phyloP scores from a whole-genome alignment of 768 basidiomycete genomes.

The Mycena filopes region DNA sequence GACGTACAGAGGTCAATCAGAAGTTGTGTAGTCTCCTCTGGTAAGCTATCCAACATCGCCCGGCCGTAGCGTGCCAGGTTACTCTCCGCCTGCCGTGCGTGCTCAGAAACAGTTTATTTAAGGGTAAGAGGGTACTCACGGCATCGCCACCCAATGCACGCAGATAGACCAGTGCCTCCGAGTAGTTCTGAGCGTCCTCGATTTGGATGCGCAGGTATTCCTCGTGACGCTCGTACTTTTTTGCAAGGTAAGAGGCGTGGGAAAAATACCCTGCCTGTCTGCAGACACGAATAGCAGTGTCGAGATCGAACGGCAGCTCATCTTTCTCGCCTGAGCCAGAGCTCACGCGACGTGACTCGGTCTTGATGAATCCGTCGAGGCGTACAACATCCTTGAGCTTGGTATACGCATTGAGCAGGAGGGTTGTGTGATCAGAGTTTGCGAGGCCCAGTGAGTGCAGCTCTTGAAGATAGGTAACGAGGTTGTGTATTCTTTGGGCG shows the following conservation, averaged over 20 bases:
- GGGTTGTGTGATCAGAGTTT: conserved; percentile 95
- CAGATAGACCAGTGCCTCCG: conserved; percentile 85
- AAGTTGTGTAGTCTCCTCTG: conserved; percentile 89
- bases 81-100: conserved; percentile 72
- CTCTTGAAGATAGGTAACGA: conserved; percentile 96
- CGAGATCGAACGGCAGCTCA: conserved; percentile 95
- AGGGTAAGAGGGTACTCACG: conserved; percentile 57
- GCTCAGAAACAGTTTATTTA: not conserved
- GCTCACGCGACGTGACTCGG: conserved; percentile 68
- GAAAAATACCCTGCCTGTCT: conserved; percentile 96
- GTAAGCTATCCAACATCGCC: conserved; percentile 82
- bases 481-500: conserved; percentile 94
- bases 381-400: conserved; percentile 93
- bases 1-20: conserved; percentile 93
- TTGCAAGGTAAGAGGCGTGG: conserved; percentile 93
- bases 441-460: conserved; percentile 90
- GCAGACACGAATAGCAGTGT: conserved; percentile 96
- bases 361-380: conserved; percentile 92
- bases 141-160: conserved; percentile 80
- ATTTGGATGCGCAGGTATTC: conserved; percentile 95
- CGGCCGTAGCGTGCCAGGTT: conserved; percentile 91
- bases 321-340: conserved; percentile 53
- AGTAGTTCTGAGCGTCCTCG: conserved; percentile 87
- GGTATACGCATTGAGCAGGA: conserved; percentile 96
- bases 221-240: conserved; percentile 90